phyloP scores from a whole-genome alignment of 106 monocot genomes.

The Dioscorea alata region DNA sequence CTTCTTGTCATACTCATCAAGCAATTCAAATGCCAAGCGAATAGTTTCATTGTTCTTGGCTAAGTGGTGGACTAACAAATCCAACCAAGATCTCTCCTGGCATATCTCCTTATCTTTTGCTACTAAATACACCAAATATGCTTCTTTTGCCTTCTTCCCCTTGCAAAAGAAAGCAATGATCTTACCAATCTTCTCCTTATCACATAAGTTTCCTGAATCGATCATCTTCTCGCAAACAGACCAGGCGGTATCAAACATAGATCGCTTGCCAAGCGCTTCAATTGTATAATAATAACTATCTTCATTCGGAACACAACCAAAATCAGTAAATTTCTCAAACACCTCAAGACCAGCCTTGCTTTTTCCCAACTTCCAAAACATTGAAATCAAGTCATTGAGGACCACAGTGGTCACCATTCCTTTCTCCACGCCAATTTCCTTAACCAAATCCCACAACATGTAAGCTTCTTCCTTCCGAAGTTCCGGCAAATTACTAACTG shows the following conservation, averaged over 20 bases:
- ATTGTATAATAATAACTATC: slow-evolving; percentile 67
- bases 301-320: slow-evolving; percentile 46
- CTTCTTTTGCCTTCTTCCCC: slow-evolving; percentile 56
- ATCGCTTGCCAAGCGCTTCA: slow-evolving; percentile 48
- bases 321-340: slow-evolving; percentile 64
- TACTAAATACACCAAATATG: slow-evolving; percentile 53
- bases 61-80: slow-evolving; percentile 39
- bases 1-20: slow-evolving; percentile 43
- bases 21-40: slow-evolving; percentile 48
- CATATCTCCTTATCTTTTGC: slow-evolving; percentile 56
- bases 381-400: slow-evolving; percentile 56
- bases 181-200: slow-evolving; percentile 54
- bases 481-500: slow-evolving; percentile 18
- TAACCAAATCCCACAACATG: slow-evolving; percentile 77
- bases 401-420: slow-evolving; percentile 35
- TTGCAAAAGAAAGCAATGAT: slow-evolving; percentile 60
- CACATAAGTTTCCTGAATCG: slow-evolving; percentile 48
- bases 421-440: slow-evolving; percentile 53
- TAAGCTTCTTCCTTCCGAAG: slow-evolving; percentile 44
- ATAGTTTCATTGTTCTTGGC: slow-evolving; percentile 49
- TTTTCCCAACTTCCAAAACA: slow-evolving; percentile 49
- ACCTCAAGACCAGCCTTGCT: slow-evolving; percentile 62
- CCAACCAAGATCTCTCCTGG: slow-evolving; percentile 22
- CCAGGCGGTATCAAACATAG: slow-evolving; percentile 47
- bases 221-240: slow-evolving; percentile 86